Conservation (phyloP, 768 basidiomycete species). For the Pisolithus orientalis region DNA sequence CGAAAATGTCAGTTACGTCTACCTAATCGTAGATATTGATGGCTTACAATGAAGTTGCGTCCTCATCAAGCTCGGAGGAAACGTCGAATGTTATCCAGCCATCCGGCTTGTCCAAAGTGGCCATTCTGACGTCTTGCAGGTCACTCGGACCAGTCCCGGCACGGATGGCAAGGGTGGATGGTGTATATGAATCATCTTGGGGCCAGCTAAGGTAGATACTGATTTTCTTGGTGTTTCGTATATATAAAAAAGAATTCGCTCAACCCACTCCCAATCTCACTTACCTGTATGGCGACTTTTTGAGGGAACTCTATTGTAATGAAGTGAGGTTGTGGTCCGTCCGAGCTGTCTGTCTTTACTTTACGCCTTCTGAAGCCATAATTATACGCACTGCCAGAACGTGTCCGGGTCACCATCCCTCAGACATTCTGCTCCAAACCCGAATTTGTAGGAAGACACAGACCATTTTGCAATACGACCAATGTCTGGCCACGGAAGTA, state of each 20-base stretch:
- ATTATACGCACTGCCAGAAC: slow-evolving; percentile 87
- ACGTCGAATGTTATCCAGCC: slow-evolving; percentile 91
- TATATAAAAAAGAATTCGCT: slow-evolving; percentile 5
- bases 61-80: slow-evolving; percentile 72
- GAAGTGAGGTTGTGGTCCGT: slow-evolving; percentile 96
- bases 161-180: slow-evolving; percentile 81
- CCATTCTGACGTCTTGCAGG: slow-evolving; percentile 83
- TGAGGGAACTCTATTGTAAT: slow-evolving; percentile 92
- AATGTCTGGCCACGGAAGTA: slow-evolving; percentile 74
- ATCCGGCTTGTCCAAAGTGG: slow-evolving; percentile 85
- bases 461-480: slow-evolving; percentile 90
- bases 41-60: slow-evolving; percentile 75
- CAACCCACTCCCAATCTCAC: neutral
- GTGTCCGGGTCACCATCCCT: slow-evolving; percentile 85
- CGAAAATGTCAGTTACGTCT: neutral
- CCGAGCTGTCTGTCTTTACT: slow-evolving; percentile 47
- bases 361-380: neutral
- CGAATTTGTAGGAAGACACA: slow-evolving; percentile 94
- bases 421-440: slow-evolving; percentile 91
- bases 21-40: neutral
- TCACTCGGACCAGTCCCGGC: slow-evolving; percentile 91
- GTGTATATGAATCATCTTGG: slow-evolving; percentile 95
- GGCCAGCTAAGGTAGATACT: slow-evolving; percentile 76
- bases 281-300: slow-evolving; percentile 82
- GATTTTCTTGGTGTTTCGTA: slow-evolving; percentile 55